Evolutionary conservation across 371 early-diverging fungal genomes (phyloP).

Genomic region (Mucor racemosus): DNA sequence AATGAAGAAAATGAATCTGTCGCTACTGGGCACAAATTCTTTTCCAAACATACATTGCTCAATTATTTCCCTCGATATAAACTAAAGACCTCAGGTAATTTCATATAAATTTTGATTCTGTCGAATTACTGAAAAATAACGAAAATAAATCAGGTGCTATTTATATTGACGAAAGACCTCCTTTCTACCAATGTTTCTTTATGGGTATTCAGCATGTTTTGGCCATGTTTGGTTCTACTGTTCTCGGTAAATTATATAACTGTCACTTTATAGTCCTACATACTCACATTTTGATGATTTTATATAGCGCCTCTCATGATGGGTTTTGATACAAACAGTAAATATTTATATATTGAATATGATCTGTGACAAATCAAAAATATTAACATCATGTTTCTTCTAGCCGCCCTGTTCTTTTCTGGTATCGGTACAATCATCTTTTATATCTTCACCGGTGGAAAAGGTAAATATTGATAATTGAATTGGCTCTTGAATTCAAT

Average conservation of each 20-base stretch:
- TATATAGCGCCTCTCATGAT: slow-evolving; percentile 49
- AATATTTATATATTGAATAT: slow-evolving; percentile 1
- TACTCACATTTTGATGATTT: not conserved
- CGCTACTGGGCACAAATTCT: slow-evolving; percentile 25
- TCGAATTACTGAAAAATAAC: not conserved
- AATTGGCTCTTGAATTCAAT: not conserved
- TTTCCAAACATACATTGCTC: slow-evolving; percentile 24
- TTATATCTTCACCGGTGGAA: slow-evolving; percentile 57
- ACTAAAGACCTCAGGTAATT: slow-evolving; percentile 26
- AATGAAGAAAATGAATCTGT: not conserved
- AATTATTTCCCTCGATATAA: slow-evolving; percentile 32
- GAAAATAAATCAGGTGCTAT: slow-evolving; percentile 35
- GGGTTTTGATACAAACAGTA: slow-evolving; percentile 63
- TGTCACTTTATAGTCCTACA: not conserved
- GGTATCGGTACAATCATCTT: slow-evolving; percentile 66
- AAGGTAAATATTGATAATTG: slow-evolving; percentile 17
- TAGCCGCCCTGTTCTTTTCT: slow-evolving; percentile 60
- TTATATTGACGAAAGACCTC: slow-evolving; percentile 55
- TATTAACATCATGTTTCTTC: not conserved
- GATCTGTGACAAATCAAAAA: not conserved
- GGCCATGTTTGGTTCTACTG: slow-evolving; percentile 67
- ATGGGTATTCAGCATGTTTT: slow-evolving; percentile 62
- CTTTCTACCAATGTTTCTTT: slow-evolving; percentile 39
- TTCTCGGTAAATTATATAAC: slow-evolving; percentile 31
- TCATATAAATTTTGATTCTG: not conserved